A percentile compares a stretch with the other conserved stretches of the same genome.
Conservation (phyloP, 805 yeast species). For the Starmerella cellae region DNA sequence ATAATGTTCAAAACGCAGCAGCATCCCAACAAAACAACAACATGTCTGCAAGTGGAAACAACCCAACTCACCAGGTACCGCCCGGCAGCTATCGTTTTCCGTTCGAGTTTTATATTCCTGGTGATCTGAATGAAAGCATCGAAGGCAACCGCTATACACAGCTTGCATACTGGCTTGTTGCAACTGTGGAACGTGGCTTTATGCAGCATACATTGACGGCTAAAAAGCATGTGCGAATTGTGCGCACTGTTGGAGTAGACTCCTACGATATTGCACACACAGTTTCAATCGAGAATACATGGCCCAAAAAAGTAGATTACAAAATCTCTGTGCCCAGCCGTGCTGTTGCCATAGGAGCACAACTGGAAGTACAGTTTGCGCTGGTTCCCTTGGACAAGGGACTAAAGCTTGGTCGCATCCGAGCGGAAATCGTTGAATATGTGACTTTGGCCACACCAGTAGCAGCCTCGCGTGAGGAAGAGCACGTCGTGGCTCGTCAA, state of each 20-base stretch:
- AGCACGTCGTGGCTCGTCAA: slow-evolving; percentile 44
- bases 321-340: slow-evolving; percentile 73
- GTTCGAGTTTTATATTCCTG: slow-evolving; percentile 72
- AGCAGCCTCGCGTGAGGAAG: slow-evolving; percentile 48
- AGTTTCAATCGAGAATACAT: slow-evolving; percentile 81
- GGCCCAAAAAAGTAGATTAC: slow-evolving; percentile 92
- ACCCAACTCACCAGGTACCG: slow-evolving; percentile 14
- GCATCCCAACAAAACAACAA: background rate
- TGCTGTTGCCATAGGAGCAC: slow-evolving; percentile 82
- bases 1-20: background rate
- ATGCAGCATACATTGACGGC: slow-evolving; percentile 52
- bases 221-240: slow-evolving; percentile 61
- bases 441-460: slow-evolving; percentile 41
- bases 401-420: slow-evolving; percentile 58
- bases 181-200: slow-evolving; percentile 71
- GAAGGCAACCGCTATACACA: slow-evolving; percentile 80
- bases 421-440: slow-evolving; percentile 54
- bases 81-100: slow-evolving; percentile 84
- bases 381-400: slow-evolving; percentile 76
- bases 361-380: slow-evolving; percentile 52
- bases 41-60: no score
- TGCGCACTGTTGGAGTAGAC: slow-evolving; percentile 79
- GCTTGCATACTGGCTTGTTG: slow-evolving; percentile 57
- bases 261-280: slow-evolving; percentile 80
- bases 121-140: slow-evolving; percentile 71